A percentile compares a stretch with the other conserved stretches of the same genome.
Conservation (phyloP, 2,329 filamentous ascomycete genomes). For the Cladosporium halotolerans region DNA sequence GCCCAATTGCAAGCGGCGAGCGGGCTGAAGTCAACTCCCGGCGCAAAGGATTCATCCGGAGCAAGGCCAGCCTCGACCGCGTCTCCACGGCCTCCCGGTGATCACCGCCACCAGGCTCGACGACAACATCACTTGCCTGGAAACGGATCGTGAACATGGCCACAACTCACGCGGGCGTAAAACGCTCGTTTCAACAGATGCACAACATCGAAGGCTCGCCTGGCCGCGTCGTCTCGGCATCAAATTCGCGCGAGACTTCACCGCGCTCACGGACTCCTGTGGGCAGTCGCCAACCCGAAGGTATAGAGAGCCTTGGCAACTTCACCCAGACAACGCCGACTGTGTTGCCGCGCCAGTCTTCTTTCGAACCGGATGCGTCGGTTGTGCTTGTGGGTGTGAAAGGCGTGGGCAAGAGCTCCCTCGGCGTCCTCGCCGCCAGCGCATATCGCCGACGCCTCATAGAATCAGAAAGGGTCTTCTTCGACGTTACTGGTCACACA, state of each 20-base stretch:
- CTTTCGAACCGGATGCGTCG: slow-evolving; percentile 58
- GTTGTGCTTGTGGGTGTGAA: slow-evolving; percentile 68
- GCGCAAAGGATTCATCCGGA: slow-evolving; percentile 9
- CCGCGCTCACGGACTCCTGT: slow-evolving; percentile 8
- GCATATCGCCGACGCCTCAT: slow-evolving; percentile 63
- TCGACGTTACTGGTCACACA: slow-evolving; percentile 56
- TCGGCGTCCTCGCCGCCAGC: slow-evolving; percentile 68
- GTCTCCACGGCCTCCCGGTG: neutral
- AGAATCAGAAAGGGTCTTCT: slow-evolving; percentile 63
- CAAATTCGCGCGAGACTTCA: slow-evolving; percentile 13
- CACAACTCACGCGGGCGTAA: slow-evolving; percentile 24
- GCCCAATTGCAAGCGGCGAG: neutral
- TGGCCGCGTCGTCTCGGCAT: neutral
- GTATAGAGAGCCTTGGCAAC: slow-evolving; percentile 10
- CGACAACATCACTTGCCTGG: neutral
- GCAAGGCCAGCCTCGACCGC: neutral
- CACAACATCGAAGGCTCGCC: slow-evolving; percentile 15
- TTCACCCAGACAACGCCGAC: slow-evolving; percentile 6
- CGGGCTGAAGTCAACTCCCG: slow-evolving; percentile 9
- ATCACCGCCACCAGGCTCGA: slow-evolving; percentile 1
- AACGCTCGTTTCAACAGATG: slow-evolving; percentile 26
- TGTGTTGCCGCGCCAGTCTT: slow-evolving; percentile 10
- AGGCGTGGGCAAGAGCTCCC: slow-evolving; percentile 68
- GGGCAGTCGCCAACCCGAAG: slow-evolving; percentile 6
- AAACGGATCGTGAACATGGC: slow-evolving; percentile 16